These are phyloP conservation scores for Fusarium duplospermum DNA, from an alignment of 2,329 filamentous ascomycete genomes.

Conservation along the genomic window DNA sequence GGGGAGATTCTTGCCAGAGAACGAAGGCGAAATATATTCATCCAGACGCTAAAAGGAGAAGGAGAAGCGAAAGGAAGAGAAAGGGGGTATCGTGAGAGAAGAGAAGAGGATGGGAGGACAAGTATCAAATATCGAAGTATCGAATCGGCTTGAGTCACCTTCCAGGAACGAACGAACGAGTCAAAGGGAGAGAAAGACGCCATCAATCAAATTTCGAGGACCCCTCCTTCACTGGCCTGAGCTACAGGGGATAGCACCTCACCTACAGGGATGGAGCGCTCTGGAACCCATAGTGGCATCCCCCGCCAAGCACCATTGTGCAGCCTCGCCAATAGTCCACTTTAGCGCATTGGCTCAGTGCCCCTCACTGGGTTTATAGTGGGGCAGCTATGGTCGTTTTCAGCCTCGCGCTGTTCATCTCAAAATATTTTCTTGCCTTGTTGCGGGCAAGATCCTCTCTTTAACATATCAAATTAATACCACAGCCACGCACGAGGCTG, in stretches of 20 bases:
- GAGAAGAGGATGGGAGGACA: constrained; percentile 29
- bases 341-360: constrained; percentile 17
- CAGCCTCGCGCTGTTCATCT: constrained; percentile 30
- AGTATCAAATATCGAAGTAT: constrained; percentile 28
- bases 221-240: constrained; percentile 15
- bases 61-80: constrained; percentile 19
- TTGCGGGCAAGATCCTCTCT: constrained; percentile 4
- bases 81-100: constrained; percentile 30
- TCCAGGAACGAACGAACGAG: constrained; percentile 2
- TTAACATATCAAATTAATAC: background rate
- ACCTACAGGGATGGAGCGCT: background rate
- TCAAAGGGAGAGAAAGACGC: constrained; percentile 38
- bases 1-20: constrained; percentile 44
- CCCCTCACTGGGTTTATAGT: constrained; percentile 37
- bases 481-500: constrained; percentile 3
- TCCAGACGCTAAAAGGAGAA: constrained; percentile 44
- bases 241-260: constrained; percentile 11
- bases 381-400: constrained; percentile 21
- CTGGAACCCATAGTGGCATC: background rate
- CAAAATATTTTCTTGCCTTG: constrained; percentile 38
- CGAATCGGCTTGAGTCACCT: constrained; percentile 33
- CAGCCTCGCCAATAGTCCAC: constrained; percentile 27
- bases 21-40: constrained; percentile 51
- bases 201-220: constrained; percentile 32
- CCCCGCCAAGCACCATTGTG: constrained; percentile 14